Percentiles rank a stretch among this genome's conserved stretches.
Evolutionary conservation across 202 grass and related monocot species (phyloP).

Genomic region (Elaeis oleifera): DNA sequence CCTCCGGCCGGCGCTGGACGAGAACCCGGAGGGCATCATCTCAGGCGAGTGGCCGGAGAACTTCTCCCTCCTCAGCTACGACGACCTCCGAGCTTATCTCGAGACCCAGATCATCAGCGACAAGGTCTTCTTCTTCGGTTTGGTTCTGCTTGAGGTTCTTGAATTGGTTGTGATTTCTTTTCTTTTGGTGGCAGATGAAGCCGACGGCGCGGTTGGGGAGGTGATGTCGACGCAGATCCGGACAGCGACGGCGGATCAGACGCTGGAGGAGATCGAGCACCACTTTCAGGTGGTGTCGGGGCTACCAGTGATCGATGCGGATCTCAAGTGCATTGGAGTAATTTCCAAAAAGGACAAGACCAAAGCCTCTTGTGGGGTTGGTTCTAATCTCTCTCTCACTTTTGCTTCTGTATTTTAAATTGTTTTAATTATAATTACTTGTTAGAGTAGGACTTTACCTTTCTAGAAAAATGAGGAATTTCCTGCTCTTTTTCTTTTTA

Average conservation of each 20-base stretch:
- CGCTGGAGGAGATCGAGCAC: constrained; percentile 46
- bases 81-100: constrained; percentile 60
- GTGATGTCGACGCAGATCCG: constrained; percentile 64
- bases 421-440: background rate
- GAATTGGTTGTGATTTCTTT: background rate
- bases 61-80: constrained; percentile 62
- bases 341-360: constrained; percentile 66
- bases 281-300: constrained; percentile 54
- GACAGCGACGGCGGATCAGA: constrained; percentile 39
- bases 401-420: background rate
- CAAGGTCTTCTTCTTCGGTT: constrained; percentile 18
- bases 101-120: constrained; percentile 52
- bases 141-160: background rate
- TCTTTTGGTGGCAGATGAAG: constrained; percentile 30
- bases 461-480: background rate
- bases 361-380: constrained; percentile 42
- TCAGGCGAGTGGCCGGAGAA: constrained; percentile 79
- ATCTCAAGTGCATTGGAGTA: constrained; percentile 57
- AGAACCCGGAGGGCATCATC: constrained; percentile 63
- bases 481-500: background rate
- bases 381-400: constrained; percentile 2
- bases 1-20: constrained; percentile 47
- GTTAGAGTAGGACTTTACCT: background rate
- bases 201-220: constrained; percentile 39
- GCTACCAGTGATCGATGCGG: constrained; percentile 47